Percentiles rank a stretch among this genome's conserved stretches.
These are phyloP conservation scores for Calycina marina DNA, from an alignment of 2,329 filamentous ascomycete genomes.

Conservation along the genomic window DNA sequence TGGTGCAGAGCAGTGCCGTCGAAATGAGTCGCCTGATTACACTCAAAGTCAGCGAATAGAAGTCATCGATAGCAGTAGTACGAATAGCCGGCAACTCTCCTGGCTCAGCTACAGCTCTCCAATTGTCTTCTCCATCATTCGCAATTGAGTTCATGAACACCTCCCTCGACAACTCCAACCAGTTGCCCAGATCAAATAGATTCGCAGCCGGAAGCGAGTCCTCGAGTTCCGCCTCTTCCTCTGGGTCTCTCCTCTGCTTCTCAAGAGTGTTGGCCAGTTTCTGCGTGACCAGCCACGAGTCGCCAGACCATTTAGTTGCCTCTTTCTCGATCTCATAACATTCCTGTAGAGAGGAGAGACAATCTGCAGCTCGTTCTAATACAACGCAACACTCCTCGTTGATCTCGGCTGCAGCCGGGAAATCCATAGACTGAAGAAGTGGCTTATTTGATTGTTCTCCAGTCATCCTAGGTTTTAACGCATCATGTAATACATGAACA, in stretches of 20 bases:
- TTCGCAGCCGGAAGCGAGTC: conserved; percentile 32
- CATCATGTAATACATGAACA: conserved; percentile 41
- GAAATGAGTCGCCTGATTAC: conserved; percentile 58
- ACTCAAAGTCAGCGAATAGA: conserved; percentile 52
- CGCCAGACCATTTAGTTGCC: conserved; percentile 39
- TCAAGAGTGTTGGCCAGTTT: conserved; percentile 6
- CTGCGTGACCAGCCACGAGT: conserved; percentile 44
- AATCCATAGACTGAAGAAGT: conserved; percentile 34
- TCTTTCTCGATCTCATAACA: conserved; percentile 45
- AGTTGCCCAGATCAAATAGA: conserved; percentile 43
- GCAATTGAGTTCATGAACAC: conserved; percentile 62
- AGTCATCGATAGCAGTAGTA: conserved; percentile 61
- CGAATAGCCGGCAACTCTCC: conserved; percentile 52
- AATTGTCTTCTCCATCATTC: conserved; percentile 46
- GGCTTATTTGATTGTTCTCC: conserved; percentile 15
- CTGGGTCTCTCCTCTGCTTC: conserved; percentile 8
- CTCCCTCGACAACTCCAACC: conserved; percentile 47
- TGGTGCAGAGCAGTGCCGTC: conserved; percentile 53
- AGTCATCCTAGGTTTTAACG: conserved; percentile 19
- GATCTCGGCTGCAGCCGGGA: conserved; percentile 62
- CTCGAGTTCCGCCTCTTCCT: conserved; percentile 16
- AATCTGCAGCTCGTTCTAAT: conserved; percentile 55
- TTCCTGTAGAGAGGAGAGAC: conserved; percentile 49
- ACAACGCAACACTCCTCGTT: conserved; percentile 46
- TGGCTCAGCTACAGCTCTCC: conserved; percentile 41